phyloP scores from a whole-genome alignment of 2,329 filamentous ascomycete genomes.

The Monosporascus sp. region DNA sequence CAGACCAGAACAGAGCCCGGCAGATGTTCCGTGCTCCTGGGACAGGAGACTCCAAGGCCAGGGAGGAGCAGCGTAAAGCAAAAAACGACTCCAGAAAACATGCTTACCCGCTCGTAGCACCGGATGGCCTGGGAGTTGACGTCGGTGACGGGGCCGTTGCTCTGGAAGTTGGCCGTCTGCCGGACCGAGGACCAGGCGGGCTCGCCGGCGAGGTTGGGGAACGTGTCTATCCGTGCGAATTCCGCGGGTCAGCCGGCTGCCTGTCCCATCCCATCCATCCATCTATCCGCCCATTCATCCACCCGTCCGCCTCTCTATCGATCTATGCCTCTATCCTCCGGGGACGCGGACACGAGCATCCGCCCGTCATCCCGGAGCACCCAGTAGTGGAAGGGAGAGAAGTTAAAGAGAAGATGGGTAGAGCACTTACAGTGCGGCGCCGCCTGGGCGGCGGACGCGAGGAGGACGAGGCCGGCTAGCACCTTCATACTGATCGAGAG shows the following conservation, averaged over 20 bases:
- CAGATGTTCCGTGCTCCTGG: no score
- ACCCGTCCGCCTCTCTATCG: neutral
- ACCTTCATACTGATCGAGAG: slow-evolving; percentile 14
- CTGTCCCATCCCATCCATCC: neutral
- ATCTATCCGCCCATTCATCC: neutral
- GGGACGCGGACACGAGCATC: neutral
- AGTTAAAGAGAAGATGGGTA: neutral
- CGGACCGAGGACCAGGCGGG: slow-evolving; percentile 30
- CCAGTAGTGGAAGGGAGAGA: no score
- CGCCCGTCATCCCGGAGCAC: neutral
- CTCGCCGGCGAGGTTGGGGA: slow-evolving; percentile 25
- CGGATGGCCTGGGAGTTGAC: slow-evolving; percentile 35
- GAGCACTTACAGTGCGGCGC: slow-evolving; percentile 23
- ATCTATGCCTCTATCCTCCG: neutral
- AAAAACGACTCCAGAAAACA: no score
- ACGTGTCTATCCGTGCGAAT: slow-evolving; percentile 18
- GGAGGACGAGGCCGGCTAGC: slow-evolving; percentile 12
- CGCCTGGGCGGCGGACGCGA: slow-evolving; percentile 15
- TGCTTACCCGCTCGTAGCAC: slow-evolving; percentile 30
- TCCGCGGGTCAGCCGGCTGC: neutral
- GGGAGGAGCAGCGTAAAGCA: no score
- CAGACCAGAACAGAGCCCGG: no score
- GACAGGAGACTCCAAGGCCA: no score
- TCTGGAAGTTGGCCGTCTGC: slow-evolving; percentile 40
- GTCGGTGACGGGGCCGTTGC: slow-evolving; percentile 36